Conservation (phyloP, 2,329 filamentous ascomycete genomes). For the Trichophyton verrucosum region DNA sequence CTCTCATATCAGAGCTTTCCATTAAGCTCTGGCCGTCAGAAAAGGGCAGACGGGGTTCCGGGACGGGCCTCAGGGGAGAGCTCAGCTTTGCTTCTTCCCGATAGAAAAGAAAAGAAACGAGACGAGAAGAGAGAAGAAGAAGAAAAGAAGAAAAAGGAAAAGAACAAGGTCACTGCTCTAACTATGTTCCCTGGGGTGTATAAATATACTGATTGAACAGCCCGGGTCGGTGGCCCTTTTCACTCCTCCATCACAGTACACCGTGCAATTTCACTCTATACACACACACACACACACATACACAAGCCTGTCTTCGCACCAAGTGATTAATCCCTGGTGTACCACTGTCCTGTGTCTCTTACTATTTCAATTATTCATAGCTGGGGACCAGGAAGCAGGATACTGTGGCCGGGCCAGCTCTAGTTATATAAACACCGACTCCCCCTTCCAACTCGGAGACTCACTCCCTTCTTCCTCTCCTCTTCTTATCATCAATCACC, state of each 20-base stretch:
- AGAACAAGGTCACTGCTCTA: too few relatives aligned
- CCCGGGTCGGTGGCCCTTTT: background rate
- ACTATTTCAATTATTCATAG: too few relatives aligned
- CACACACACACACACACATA: too few relatives aligned
- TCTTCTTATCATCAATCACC: background rate
- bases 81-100: constrained; percentile 1
- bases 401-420: too few relatives aligned
- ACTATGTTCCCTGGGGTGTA: background rate
- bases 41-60: constrained; percentile 1
- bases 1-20: background rate
- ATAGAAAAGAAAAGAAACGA: background rate
- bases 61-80: background rate
- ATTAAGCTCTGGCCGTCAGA: background rate
- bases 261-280: background rate
- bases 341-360: too few relatives aligned
- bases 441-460: background rate
- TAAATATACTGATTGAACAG: background rate
- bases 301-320: too few relatives aligned
- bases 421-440: too few relatives aligned
- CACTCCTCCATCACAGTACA: background rate
- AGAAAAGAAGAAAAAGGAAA: too few relatives aligned
- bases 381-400: too few relatives aligned
- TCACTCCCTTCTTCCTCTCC: background rate
- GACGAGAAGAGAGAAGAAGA: background rate
- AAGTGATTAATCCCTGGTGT: too few relatives aligned